Evolutionary conservation across 768 basidiomycete genomes (phyloP), one percentile per base, ranked within the genome.

Genomic region (Leccinum uliginosum): DNA sequence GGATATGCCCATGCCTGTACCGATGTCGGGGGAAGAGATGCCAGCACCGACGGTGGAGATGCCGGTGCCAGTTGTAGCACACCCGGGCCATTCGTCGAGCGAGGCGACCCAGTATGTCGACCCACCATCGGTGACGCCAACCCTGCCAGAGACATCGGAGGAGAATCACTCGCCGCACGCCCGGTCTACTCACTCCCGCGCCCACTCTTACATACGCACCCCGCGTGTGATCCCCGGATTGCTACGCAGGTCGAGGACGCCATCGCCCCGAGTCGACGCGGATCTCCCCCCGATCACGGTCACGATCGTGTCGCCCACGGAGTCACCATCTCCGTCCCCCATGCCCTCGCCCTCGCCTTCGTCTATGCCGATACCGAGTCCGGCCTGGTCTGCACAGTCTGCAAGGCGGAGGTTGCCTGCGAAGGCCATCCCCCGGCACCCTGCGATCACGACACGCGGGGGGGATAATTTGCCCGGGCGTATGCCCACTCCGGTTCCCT

Each of bases 91-190:
- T 4, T 12, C 32, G 9, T 30, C 38, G 51, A 64, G 53, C 27
- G 60, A 55, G 19, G 59, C n/a, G 15, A 52, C 53, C 21, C 56
- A 62, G 27, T 70, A 66, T 44, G 59, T 50, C 19, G 26, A 64
- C 56, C 38, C 38, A 19, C 15, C 38, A n/a, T 19, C 38, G 6
- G 19, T 10, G 43, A 44, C 43, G 43, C 51, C 62, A 38, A 55
- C 55, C 0, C 30, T 64, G 15, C 35, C 58, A 8, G 40, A 64
- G 60, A 48, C 32, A 32, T 32, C 65, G 59, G 49, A 74, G 54
- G 53, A 65, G 6, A 65, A 61, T 34, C 57, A 55, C 4, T 61
- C 64, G 19, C 64, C 66, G 1, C 62, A 62, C 12, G 35, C 10
- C n/a, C 66, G 54, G 4, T 55, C 51, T 4, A 17, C 24, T 11